Evolutionary conservation across 805 yeast genomes (phyloP), one percentile per base, ranked within the genome.

Genomic region (Nadsonia fulvescens): DNA sequence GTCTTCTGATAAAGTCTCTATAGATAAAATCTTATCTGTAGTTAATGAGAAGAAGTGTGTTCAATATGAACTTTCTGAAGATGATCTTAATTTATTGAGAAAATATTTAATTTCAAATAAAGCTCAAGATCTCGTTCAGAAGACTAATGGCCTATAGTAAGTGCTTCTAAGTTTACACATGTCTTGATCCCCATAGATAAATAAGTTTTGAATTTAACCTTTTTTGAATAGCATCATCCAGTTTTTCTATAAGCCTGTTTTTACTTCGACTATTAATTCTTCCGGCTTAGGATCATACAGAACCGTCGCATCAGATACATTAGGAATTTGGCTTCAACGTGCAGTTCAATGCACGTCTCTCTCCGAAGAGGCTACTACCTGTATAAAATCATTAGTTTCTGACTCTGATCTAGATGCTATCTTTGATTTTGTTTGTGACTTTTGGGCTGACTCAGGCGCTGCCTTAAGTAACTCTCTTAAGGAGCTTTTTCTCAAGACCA

Each of bases 391-490:
- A 14, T 8, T 24, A 11, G 34, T 40, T n/a, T 22, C 39, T 1
- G 35, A 28, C 9, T 21, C 29, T 6, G 44, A 38, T 13, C 33
- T 37, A 10, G 34, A 40, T 24, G 14, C 14, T 4, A 32, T 49
- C 6, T 46, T 49, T 23, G 35, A 36, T 19, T 74, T 63, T 43
- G 58, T 74, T 8, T 48, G 72, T 19, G 82, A 70, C 36, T 70
- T 64, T 43, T 70, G 82, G 70, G 67, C 66, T 28, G 77, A 71
- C 26, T 63, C 77, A 2, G 70, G 74, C 4, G 67, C 76, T 2
- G 70, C 91, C 0, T 45, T 77, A 14, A 67, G 73, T 5, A 77
- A 74, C 40, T 71, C 91, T 0, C 44, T 78, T 27, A 62, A 57
- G 29, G 76, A 68, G 16, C 40, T 81, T 23, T 61, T 79, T 24